Conservation (phyloP, 2,329 filamentous ascomycete species). For the Fusarium staphyleae region DNA sequence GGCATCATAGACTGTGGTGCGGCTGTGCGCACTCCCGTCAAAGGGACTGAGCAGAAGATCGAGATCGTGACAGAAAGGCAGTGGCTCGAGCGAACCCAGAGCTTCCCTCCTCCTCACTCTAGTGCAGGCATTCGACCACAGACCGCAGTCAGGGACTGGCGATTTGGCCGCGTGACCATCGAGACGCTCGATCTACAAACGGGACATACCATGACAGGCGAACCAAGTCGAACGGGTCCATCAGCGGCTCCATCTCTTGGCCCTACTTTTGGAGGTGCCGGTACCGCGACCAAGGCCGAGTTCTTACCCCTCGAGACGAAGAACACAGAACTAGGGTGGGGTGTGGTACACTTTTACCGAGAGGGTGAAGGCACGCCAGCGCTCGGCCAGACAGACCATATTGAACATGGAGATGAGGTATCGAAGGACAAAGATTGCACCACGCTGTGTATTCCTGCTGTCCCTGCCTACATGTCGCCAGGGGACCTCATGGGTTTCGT, state of each 20-base stretch:
- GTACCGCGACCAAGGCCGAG: slow-evolving; percentile 81
- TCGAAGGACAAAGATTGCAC: slow-evolving; percentile 71
- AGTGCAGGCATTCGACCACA: slow-evolving; percentile 55
- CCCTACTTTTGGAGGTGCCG: slow-evolving; percentile 63
- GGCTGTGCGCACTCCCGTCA: slow-evolving; percentile 44
- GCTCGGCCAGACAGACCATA: slow-evolving; percentile 48
- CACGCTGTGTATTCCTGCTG: slow-evolving; percentile 90
- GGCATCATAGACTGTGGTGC: slow-evolving; percentile 60
- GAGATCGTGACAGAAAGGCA: slow-evolving; percentile 51
- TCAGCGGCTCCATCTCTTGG: slow-evolving; percentile 61
- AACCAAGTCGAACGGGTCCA: slow-evolving; percentile 52
- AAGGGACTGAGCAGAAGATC: slow-evolving; percentile 44
- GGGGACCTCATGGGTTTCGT: slow-evolving; percentile 92
- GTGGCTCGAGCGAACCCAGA: slow-evolving; percentile 50
- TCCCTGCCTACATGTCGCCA: slow-evolving; percentile 91
- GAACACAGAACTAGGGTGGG: slow-evolving; percentile 85
- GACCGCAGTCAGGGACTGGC: slow-evolving; percentile 72
- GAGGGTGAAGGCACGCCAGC: slow-evolving; percentile 78
- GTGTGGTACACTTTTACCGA: slow-evolving; percentile 91
- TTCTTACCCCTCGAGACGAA: slow-evolving; percentile 75
- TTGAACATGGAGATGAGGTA: slow-evolving; percentile 40
- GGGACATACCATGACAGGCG: slow-evolving; percentile 45
- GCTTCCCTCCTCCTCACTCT: slow-evolving; percentile 53
- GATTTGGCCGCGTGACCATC: slow-evolving; percentile 79
- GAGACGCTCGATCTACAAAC: slow-evolving; percentile 76